Percentiles rank a stretch among this genome's conserved stretches.
These are phyloP conservation scores for Arthrobotrys pseudoclavata DNA, from an alignment of 2,329 filamentous ascomycete species.

Conservation along the genomic window DNA sequence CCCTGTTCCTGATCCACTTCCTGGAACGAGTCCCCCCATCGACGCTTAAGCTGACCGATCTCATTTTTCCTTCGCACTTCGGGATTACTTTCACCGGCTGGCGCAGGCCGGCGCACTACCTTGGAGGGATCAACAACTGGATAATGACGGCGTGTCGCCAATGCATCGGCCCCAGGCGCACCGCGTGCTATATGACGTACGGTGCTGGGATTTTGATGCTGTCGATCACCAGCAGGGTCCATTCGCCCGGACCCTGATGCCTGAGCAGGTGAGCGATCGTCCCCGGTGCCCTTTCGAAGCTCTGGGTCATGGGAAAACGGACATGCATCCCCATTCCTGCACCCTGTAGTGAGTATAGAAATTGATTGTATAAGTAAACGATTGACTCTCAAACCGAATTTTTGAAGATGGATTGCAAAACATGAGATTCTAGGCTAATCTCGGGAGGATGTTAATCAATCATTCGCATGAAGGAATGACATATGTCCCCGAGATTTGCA, in stretches of 20 bases:
- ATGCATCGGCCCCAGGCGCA: conserved; percentile 39
- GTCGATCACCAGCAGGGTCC: conserved; percentile 39
- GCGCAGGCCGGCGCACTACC: conserved; percentile 49
- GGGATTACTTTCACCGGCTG: conserved; percentile 56
- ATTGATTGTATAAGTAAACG: neutral
- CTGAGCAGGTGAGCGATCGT: conserved; percentile 50
- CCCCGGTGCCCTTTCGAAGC: conserved; percentile 23
- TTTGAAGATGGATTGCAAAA: conserved; percentile 37
- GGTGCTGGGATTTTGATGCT: conserved; percentile 16
- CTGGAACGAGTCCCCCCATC: conserved; percentile 55
- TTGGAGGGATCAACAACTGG: conserved; percentile 51
- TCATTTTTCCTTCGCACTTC: conserved; percentile 58
- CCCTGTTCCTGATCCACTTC: conserved; percentile 49
- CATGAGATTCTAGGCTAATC: conserved; percentile 45
- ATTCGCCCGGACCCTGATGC: conserved; percentile 30
- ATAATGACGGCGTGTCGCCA: conserved; percentile 50
- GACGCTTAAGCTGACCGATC: conserved; percentile 60
- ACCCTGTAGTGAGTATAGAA: conserved; percentile 28
- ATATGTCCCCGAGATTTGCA: conserved; percentile 39
- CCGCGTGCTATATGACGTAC: conserved; percentile 58
- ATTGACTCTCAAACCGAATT: conserved; percentile 24
- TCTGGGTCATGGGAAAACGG: conserved; percentile 41
- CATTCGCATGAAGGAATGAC: conserved; percentile 20
- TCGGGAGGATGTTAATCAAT: conserved; percentile 27
- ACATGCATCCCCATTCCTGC: conserved; percentile 46